These are phyloP conservation scores for Quercus berberidifolia DNA, from an alignment of 306 rosid species.

Conservation along the genomic window DNA sequence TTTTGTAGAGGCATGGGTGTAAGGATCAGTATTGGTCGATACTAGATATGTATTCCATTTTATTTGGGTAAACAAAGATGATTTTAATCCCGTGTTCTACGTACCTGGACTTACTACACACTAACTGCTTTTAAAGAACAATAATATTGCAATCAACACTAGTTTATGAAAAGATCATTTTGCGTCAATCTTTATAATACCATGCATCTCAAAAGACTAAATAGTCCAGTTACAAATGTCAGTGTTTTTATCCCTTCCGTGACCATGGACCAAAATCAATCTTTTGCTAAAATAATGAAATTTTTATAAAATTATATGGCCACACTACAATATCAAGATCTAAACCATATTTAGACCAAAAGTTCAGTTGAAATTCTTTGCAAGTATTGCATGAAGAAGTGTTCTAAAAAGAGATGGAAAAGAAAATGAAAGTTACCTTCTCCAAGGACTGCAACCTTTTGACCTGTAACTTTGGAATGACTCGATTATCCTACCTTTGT, in stretches of 20 bases:
- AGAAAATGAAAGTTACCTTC: constrained; percentile 33
- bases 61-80: background rate
- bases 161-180: background rate
- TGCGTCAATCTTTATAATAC: background rate
- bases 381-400: no score
- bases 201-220: background rate
- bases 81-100: background rate
- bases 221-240: background rate
- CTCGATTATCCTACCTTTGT: constrained; percentile 75
- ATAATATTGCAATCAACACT: no score
- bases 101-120: background rate
- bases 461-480: constrained; percentile 43
- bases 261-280: background rate
- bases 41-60: no score
- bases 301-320: background rate
- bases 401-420: background rate
- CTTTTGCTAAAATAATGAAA: background rate
- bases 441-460: constrained; percentile 78
- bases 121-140: background rate
- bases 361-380: background rate
- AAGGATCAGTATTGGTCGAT: no score
- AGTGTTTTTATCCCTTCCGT: background rate
- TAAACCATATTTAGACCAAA: background rate
- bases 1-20: no score
- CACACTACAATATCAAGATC: background rate